Evolutionary conservation across 345 rosid genomes (phyloP).

Genomic region (Brassica napus): DNA sequence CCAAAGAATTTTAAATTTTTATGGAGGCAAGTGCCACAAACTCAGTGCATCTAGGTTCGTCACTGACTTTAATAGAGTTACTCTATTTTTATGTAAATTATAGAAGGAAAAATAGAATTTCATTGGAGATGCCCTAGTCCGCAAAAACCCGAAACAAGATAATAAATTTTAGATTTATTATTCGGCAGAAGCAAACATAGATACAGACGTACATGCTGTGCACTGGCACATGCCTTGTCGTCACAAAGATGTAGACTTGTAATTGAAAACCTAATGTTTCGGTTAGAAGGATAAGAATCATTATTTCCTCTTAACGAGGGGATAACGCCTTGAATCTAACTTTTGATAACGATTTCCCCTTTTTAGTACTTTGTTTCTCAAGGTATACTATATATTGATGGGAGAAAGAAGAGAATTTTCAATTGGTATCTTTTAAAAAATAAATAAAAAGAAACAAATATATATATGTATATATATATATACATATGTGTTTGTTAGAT

Average conservation of each 20-base stretch:
- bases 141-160: not conserved
- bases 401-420: too few species aligned
- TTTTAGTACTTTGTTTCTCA: not conserved
- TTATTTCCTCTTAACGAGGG: not conserved
- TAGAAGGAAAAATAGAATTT: too few species aligned
- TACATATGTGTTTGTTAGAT: not conserved
- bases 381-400: not conserved
- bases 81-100: too few species aligned
- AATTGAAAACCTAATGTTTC: not conserved
- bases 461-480: too few species aligned
- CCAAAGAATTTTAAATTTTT: too few species aligned
- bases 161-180: not conserved
- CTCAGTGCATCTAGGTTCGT: too few species aligned
- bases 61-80: too few species aligned
- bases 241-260: not conserved
- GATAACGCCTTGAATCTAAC: not conserved
- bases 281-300: not conserved
- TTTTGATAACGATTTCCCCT: not conserved
- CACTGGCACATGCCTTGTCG: not conserved
- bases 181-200: not conserved
- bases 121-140: too few species aligned
- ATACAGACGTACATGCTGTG: slow-evolving; percentile 17
- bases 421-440: too few species aligned
- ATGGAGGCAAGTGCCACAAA: too few species aligned
- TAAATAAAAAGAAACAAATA: too few species aligned